Percentiles rank a stretch among this genome's conserved stretches.
Evolutionary conservation across 164 flowering plant species (phyloP).

Genomic region (Chimonanthus praecox): DNA sequence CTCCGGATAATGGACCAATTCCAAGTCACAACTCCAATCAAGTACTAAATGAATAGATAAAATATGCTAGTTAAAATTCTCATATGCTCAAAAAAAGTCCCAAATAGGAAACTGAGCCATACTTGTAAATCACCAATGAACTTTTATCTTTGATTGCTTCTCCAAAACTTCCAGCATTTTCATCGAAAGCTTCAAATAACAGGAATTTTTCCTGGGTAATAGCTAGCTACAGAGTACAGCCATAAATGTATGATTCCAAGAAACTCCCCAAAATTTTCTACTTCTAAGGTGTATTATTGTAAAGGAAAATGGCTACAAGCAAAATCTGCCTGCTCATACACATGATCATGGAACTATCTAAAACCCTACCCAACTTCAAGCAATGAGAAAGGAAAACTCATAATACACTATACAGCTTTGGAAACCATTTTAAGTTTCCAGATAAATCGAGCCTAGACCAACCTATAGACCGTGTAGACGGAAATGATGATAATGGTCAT

Average conservation of each 20-base stretch:
- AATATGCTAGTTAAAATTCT: no score
- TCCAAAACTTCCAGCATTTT: neutral
- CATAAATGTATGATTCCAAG: neutral
- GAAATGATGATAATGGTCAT: neutral
- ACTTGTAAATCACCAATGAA: neutral
- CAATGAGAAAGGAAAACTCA: neutral
- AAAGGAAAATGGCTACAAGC: neutral
- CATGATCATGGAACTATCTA: neutral
- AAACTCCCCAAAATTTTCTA: slow-evolving; percentile 1
- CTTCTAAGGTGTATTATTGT: neutral
- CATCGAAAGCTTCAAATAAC: neutral
- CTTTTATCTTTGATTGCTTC: neutral
- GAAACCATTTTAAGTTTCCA: neutral
- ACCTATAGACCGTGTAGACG: neutral
- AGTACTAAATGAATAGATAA: neutral
- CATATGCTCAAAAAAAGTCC: neutral
- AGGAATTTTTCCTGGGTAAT: slow-evolving; percentile 3
- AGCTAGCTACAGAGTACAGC: neutral
- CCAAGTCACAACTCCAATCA: neutral
- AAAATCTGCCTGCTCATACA: neutral
- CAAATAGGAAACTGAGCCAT: neutral
- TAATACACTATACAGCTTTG: neutral
- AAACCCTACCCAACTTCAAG: slow-evolving; percentile 2
- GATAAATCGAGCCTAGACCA: neutral
- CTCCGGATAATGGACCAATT: no score